Conservation (phyloP, 495 filamentous ascomycete genomes). For the Talaromyces nanjingensis region DNA sequence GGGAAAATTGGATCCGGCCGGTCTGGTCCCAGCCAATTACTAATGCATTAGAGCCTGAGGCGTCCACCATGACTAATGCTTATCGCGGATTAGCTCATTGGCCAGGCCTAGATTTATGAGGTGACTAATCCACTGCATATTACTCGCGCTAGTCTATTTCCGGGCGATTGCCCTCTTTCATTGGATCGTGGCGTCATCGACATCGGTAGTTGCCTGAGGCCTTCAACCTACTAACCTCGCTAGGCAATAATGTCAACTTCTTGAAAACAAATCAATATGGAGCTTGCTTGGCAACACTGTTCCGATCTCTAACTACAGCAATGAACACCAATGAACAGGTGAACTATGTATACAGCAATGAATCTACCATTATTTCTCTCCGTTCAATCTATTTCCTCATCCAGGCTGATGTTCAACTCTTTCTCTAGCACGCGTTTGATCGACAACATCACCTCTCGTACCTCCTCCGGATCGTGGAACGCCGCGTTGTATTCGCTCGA, state of each 20-base stretch:
- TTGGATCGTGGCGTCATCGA: not conserved
- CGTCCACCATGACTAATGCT: not conserved
- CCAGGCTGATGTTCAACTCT: not conserved
- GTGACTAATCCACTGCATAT: not conserved
- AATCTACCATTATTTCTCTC: not conserved
- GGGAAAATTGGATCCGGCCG: not conserved
- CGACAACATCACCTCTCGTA: conserved; percentile 9
- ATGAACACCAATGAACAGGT: too few species aligned
- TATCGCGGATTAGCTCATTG: not conserved
- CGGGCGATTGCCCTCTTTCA: not conserved
- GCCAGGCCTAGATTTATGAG: not conserved
- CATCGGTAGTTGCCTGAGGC: not conserved
- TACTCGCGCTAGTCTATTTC: not conserved
- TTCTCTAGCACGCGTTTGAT: not conserved
- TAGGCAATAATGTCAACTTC: too few species aligned
- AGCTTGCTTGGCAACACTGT: not conserved
- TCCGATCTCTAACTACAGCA: not conserved
- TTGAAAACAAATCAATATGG: not conserved
- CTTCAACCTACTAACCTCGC: too few species aligned
- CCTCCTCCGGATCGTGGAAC: conserved; percentile 23
- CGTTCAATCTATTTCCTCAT: not conserved
- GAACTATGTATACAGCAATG: too few species aligned
- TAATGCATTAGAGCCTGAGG: not conserved
- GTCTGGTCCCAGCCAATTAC: not conserved
- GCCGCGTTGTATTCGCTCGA: conserved; percentile 35